phyloP scores from a whole-genome alignment of 2,329 filamentous ascomycete species.

The Neofusicoccum kwambonambiense region DNA sequence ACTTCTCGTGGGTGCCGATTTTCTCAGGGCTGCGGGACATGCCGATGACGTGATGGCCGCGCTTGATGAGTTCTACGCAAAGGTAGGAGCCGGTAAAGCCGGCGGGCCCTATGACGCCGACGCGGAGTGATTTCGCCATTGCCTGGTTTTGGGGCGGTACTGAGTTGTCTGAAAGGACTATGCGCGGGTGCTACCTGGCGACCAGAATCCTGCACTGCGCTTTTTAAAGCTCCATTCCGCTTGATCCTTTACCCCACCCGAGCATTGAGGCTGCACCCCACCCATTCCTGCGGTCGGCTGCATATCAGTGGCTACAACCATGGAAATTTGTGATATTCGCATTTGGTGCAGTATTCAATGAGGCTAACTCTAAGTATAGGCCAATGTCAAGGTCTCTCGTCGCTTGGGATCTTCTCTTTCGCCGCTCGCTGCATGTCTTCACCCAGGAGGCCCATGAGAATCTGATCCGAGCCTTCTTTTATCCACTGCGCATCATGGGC shows the following conservation, averaged over 20 bases:
- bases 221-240: too few species aligned
- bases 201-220: too few species aligned
- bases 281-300: too few species aligned
- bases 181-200: too few species aligned
- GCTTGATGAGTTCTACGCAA: slow-evolving; percentile 32
- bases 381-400: slow-evolving; percentile 19
- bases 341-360: too few species aligned
- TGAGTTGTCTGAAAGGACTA: too few species aligned
- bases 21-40: slow-evolving; percentile 35
- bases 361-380: neutral
- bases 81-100: slow-evolving; percentile 37
- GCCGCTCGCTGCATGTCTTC: slow-evolving; percentile 28
- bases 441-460: slow-evolving; percentile 33
- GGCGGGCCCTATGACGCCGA: slow-evolving; percentile 35
- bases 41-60: slow-evolving; percentile 35
- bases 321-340: too few species aligned
- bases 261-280: neutral
- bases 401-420: slow-evolving; percentile 24
- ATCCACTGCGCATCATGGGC: slow-evolving; percentile 34
- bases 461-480: slow-evolving; percentile 25
- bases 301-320: too few species aligned
- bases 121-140: slow-evolving; percentile 19
- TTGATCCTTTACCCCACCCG: too few species aligned
- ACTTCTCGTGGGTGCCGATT: slow-evolving; percentile 31
- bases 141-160: too few species aligned